These are phyloP conservation scores for Aspergillus eucalypticola DNA, from an alignment of 2,329 filamentous ascomycete genomes.

Conservation along the genomic window DNA sequence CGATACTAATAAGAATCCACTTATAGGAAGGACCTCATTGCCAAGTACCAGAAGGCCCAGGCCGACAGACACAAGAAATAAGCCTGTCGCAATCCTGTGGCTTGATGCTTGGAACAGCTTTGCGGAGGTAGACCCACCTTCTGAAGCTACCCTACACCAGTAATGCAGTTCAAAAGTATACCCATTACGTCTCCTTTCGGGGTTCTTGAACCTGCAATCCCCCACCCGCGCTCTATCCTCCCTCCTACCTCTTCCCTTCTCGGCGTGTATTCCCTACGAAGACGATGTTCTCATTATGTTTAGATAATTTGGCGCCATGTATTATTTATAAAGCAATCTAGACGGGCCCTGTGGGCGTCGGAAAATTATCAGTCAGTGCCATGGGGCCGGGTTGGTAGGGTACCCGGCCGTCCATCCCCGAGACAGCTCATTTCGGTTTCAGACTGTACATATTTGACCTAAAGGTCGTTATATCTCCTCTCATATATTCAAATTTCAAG, in stretches of 20 bases:
- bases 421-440: slow-evolving; percentile 4
- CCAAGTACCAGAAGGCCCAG: slow-evolving; percentile 67
- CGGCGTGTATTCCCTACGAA: slow-evolving; percentile 14
- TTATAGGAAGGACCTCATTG: slow-evolving; percentile 63
- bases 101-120: not conserved
- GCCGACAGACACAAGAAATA: slow-evolving; percentile 65
- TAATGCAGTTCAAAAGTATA: not conserved
- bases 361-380: slow-evolving; percentile 10
- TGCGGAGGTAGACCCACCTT: not conserved
- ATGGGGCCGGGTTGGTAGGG: slow-evolving; percentile 1
- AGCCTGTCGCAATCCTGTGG: slow-evolving; percentile 10
- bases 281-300: slow-evolving; percentile 10
- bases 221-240: not conserved
- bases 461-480: slow-evolving; percentile 17
- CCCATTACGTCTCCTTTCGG: not conserved
- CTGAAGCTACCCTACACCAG: not conserved
- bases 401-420: not conserved
- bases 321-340: slow-evolving; percentile 23
- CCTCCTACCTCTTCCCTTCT: slow-evolving; percentile 4
- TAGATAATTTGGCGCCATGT: slow-evolving; percentile 18
- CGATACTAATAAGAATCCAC: slow-evolving; percentile 13
- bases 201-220: slow-evolving; percentile 1
- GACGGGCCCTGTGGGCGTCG: slow-evolving; percentile 22
- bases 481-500: slow-evolving; percentile 8
- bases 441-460: slow-evolving; percentile 21